Conservation (phyloP, 768 basidiomycete genomes). For the Auricularia sp. region DNA sequence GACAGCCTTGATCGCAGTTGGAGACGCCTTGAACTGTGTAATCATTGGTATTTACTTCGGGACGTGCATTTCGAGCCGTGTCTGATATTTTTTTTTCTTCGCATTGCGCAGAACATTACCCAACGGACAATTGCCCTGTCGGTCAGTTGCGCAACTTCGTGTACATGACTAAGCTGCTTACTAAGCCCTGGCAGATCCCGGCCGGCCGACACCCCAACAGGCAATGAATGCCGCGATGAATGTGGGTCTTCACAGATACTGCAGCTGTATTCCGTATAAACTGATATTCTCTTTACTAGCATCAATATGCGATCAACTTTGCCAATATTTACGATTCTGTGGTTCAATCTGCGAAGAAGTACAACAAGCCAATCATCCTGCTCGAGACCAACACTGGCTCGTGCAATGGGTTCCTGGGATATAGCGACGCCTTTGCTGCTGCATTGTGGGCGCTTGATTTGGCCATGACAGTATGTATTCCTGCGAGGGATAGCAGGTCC, state of each 20-base stretch:
- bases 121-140: neutral
- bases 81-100: neutral
- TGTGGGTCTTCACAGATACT: neutral
- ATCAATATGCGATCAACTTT: neutral
- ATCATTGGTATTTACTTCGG: neutral
- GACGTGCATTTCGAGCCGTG: neutral
- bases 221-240: no score
- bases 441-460: constrained; percentile 59
- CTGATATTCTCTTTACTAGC: neutral
- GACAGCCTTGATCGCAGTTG: neutral
- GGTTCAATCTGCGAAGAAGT: neutral
- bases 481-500: constrained; percentile 29
- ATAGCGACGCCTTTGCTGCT: constrained; percentile 50
- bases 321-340: neutral
- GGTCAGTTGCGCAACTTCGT: neutral
- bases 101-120: neutral
- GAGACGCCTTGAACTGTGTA: neutral
- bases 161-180: no score
- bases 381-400: constrained; percentile 57
- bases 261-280: no score
- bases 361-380: constrained; percentile 45
- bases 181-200: no score
- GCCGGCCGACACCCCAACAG: no score
- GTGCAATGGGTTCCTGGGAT: constrained; percentile 38
- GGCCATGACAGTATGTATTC: constrained; percentile 36